Evolutionary conservation across 345 rosid genomes (phyloP).

Genomic region (Psidium friedrichsthalianum): DNA sequence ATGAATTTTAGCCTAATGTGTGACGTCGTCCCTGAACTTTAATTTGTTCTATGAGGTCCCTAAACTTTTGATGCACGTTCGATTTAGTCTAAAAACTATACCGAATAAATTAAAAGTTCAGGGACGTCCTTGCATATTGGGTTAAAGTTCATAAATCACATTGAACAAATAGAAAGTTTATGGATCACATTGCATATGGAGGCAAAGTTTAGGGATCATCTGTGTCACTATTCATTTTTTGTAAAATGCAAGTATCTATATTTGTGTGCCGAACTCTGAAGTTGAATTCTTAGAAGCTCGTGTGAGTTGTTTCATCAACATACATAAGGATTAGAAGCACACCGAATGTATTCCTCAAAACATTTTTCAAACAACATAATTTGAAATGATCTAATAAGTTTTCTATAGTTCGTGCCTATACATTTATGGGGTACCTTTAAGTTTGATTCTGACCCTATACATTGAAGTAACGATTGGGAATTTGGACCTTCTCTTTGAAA

Average conservation of each 20-base stretch:
- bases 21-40: too few relatives aligned
- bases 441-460: neutral
- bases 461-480: neutral
- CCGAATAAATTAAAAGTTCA: too few relatives aligned
- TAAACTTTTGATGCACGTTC: too few relatives aligned
- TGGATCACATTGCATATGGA: too few relatives aligned
- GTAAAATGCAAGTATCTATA: neutral
- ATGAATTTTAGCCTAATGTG: too few relatives aligned
- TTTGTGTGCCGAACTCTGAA: neutral
- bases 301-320: neutral
- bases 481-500: neutral
- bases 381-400: neutral
- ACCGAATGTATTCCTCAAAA: neutral
- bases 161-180: too few relatives aligned
- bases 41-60: too few relatives aligned
- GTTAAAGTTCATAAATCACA: too few relatives aligned
- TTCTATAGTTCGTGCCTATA: neutral
- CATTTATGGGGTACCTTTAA: neutral
- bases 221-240: too few relatives aligned
- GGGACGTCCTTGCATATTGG: too few relatives aligned
- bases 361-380: neutral
- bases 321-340: neutral
- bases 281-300: neutral
- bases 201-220: too few relatives aligned
- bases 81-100: too few relatives aligned